These are phyloP conservation scores for Cyclotella baltica DNA, from an alignment of 108 stramenopile genomes.

Conservation along the genomic window DNA sequence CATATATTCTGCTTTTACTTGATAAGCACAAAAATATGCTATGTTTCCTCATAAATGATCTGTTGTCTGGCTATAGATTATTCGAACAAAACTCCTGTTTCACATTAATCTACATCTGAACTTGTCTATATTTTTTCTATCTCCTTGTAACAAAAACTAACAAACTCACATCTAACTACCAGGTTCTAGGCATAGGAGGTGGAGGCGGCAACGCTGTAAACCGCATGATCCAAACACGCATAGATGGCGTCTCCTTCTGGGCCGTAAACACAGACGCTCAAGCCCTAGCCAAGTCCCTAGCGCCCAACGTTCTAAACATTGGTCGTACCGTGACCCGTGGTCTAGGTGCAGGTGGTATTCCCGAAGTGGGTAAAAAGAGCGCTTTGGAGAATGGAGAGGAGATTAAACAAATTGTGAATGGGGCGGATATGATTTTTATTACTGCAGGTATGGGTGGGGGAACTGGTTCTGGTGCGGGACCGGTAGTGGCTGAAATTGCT, in stretches of 20 bases:
- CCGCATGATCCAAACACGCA: conserved; percentile 87
- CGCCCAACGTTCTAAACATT: conserved; percentile 79
- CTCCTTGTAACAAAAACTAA: too few relatives aligned
- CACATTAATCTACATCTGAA: too few relatives aligned
- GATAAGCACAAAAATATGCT: too few relatives aligned
- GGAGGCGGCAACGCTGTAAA: conserved; percentile 85
- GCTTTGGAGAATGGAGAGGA: conserved; percentile 85
- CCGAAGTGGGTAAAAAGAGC: conserved; percentile 80
- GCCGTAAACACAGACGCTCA: conserved; percentile 93
- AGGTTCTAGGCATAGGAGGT: conserved; percentile 88
- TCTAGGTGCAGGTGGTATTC: conserved; percentile 89
- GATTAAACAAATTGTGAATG: conserved; percentile 73
- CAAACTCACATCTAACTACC: too few relatives aligned
- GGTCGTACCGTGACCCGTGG: conserved; percentile 86
- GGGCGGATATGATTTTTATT: conserved; percentile 90
- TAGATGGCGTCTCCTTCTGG: conserved; percentile 91
- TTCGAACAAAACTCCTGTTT: too few relatives aligned
- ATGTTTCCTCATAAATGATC: too few relatives aligned
- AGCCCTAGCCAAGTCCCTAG: conserved; percentile 73
- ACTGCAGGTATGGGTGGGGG: conserved; percentile 93
- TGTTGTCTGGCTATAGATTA: too few relatives aligned
- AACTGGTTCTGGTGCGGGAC: conserved; percentile 88
- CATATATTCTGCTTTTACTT: too few relatives aligned
- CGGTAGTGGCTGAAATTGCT: conserved; percentile 82
- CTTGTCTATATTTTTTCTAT: too few relatives aligned